These are phyloP conservation scores for Davidsoniella eucalypti DNA, from an alignment of 2,329 filamentous ascomycete species.

Conservation along the genomic window DNA sequence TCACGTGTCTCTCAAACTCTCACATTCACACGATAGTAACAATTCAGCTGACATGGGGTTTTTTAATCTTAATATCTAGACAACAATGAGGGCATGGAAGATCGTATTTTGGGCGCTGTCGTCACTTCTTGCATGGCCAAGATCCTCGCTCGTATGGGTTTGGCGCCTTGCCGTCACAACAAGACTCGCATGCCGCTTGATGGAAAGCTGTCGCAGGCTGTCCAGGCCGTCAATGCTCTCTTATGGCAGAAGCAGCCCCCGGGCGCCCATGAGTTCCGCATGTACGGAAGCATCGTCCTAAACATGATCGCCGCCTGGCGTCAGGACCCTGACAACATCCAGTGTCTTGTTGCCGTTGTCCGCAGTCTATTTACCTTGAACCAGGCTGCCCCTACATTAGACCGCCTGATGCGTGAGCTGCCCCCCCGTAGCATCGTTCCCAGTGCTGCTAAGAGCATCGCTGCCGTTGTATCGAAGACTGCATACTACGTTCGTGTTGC, in stretches of 20 bases:
- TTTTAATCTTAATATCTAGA: neutral
- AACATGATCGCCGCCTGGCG: conserved; percentile 8
- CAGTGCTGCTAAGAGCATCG: conserved; percentile 10
- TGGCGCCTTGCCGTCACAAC: conserved; percentile 11
- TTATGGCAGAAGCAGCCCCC: conserved; percentile 7
- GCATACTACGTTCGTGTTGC: conserved; percentile 12
- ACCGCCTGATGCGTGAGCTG: conserved; percentile 10
- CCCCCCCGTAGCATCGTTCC: conserved; percentile 5
- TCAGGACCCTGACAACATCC: conserved; percentile 2
- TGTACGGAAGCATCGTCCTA: conserved; percentile 2
- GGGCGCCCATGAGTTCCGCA: conserved; percentile 5
- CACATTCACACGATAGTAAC: neutral
- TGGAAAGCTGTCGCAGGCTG: conserved; percentile 9
- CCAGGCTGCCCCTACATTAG: conserved; percentile 1
- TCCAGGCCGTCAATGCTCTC: conserved; percentile 8
- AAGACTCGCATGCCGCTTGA: conserved; percentile 12
- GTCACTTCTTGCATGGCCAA: conserved; percentile 10
- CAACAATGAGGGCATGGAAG: conserved; percentile 10
- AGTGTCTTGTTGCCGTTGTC: conserved; percentile 5
- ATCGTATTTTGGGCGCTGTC: conserved; percentile 8
- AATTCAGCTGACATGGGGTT: neutral
- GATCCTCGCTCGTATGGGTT: conserved; percentile 12
- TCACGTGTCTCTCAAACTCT: neutral
- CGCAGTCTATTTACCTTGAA: conserved; percentile 3
- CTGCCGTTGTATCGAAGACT: conserved; percentile 9